These are phyloP conservation scores for Quercus phellos DNA, from an alignment of 331 rosid genomes.

Conservation along the genomic window DNA sequence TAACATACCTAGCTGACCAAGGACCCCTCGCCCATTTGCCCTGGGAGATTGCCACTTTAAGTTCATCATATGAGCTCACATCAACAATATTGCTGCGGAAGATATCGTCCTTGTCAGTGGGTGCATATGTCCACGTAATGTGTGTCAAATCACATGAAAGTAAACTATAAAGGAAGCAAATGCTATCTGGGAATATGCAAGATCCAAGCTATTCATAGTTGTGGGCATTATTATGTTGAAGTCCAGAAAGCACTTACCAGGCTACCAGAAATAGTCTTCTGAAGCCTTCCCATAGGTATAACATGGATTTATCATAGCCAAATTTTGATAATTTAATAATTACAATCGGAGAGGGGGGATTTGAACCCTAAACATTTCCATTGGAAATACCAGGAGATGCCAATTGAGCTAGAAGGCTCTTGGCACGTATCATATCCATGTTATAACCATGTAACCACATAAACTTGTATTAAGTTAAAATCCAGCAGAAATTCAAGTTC, in stretches of 20 bases:
- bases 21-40: conserved; percentile 99
- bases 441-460: no score
- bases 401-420: no score
- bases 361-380: no score
- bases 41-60: conserved; percentile 72
- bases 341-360: no score
- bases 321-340: no score
- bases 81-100: conserved; percentile 76
- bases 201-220: background rate
- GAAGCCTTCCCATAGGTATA: background rate
- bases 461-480: no score
- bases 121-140: conserved; percentile 3
- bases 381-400: no score
- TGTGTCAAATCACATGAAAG: background rate
- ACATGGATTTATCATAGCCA: no score
- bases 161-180: background rate
- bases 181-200: background rate
- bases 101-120: conserved; percentile 5
- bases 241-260: no score
- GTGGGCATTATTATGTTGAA: background rate
- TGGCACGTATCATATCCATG: no score
- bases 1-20: conserved; percentile 88
- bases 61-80: conserved; percentile 82
- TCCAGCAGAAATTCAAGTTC: no score
- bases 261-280: background rate